phyloP scores from a whole-genome alignment of 2,329 filamentous ascomycete genomes.

The Grosmannia clavigera region DNA sequence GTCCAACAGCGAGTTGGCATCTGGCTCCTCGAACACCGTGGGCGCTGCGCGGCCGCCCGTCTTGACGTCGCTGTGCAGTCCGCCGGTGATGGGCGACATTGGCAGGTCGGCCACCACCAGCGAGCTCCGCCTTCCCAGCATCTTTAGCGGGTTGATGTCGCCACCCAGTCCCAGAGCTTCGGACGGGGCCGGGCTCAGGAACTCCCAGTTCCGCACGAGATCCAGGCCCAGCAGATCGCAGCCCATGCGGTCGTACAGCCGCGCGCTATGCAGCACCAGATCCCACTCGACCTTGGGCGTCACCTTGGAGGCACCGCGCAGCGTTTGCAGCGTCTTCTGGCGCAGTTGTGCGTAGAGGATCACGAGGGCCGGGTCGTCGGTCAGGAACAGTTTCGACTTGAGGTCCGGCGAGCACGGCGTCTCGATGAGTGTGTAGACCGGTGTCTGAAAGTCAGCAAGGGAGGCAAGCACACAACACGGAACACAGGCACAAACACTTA shows the following conservation, averaged over 20 bases:
- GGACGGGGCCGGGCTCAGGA: constrained; percentile 39
- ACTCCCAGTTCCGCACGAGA: constrained; percentile 74
- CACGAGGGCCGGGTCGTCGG: constrained; percentile 81
- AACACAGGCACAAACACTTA: constrained; percentile 27
- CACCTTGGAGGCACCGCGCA: constrained; percentile 74
- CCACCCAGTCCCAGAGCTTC: constrained; percentile 26
- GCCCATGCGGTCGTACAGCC: constrained; percentile 80
- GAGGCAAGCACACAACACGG: background rate
- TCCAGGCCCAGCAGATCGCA: constrained; percentile 83
- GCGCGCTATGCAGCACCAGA: constrained; percentile 76
- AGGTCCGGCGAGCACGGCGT: constrained; percentile 57
- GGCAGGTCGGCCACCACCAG: constrained; percentile 69
- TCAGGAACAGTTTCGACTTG: constrained; percentile 66
- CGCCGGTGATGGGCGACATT: constrained; percentile 20
- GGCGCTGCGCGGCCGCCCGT: constrained; percentile 39
- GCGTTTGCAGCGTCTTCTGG: constrained; percentile 67
- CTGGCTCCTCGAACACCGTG: constrained; percentile 84
- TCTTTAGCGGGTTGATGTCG: constrained; percentile 50
- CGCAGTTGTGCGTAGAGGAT: constrained; percentile 79
- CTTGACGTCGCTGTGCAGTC: constrained; percentile 26
- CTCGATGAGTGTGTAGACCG: constrained; percentile 61
- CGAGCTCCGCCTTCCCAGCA: constrained; percentile 61
- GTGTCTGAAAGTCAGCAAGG: constrained; percentile 40
- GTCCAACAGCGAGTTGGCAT: constrained; percentile 75
- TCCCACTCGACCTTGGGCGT: constrained; percentile 72